Evolutionary conservation across 2,329 filamentous ascomycete genomes (phyloP).

Genomic region (Trichoderma koningiopsis): DNA sequence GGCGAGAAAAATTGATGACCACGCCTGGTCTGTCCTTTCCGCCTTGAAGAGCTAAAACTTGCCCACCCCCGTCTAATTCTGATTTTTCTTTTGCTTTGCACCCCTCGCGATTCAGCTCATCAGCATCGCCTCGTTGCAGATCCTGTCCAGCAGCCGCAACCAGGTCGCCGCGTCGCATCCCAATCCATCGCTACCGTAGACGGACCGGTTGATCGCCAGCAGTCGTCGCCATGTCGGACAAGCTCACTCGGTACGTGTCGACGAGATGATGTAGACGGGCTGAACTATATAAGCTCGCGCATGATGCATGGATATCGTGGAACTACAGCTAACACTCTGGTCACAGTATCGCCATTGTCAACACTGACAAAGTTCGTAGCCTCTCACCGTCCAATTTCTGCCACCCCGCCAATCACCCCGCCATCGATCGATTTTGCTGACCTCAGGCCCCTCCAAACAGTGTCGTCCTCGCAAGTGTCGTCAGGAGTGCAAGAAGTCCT

Average conservation of each 20-base stretch:
- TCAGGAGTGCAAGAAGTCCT: slow-evolving; percentile 99
- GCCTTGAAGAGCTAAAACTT: slow-evolving; percentile 22
- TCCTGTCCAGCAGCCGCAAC: slow-evolving; percentile 17
- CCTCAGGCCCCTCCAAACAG: slow-evolving; percentile 38
- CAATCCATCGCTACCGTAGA: slow-evolving; percentile 19
- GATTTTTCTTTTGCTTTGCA: slow-evolving; percentile 20
- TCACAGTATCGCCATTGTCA: slow-evolving; percentile 94
- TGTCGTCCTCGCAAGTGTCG: slow-evolving; percentile 73
- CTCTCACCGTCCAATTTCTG: slow-evolving; percentile 20
- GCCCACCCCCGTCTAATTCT: slow-evolving; percentile 27
- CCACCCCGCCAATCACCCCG: slow-evolving; percentile 33
- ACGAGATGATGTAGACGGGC: not conserved
- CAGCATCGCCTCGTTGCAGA: slow-evolving; percentile 7
- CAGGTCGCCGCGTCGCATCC: not conserved
- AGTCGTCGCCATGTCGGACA: slow-evolving; percentile 75
- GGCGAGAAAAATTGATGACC: slow-evolving; percentile 46
- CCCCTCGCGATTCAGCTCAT: slow-evolving; percentile 2
- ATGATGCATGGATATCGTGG: not conserved
- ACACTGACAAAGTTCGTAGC: slow-evolving; percentile 82
- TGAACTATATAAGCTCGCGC: not conserved
- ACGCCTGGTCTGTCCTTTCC: slow-evolving; percentile 28
- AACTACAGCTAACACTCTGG: slow-evolving; percentile 32
- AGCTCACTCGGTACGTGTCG: slow-evolving; percentile 81
- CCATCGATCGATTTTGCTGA: slow-evolving; percentile 31
- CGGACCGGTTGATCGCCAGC: not conserved